phyloP scores from a whole-genome alignment of 345 rosid species.

The Ceriops tagal region DNA sequence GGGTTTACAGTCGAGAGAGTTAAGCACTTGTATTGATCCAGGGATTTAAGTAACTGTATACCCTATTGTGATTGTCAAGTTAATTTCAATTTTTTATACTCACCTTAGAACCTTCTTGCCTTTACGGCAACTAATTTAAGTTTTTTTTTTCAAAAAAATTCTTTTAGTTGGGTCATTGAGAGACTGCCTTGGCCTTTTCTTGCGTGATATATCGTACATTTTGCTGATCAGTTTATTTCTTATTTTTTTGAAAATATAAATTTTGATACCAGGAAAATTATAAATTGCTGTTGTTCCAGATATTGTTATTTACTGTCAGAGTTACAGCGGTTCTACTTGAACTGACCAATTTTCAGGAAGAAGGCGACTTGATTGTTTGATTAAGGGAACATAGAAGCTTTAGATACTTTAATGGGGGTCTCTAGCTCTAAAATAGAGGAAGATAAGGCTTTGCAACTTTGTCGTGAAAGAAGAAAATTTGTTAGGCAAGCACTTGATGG shows the following conservation, averaged over 20 bases:
- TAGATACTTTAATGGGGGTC: constrained; percentile 51
- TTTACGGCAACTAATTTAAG: neutral
- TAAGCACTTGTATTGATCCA: no score
- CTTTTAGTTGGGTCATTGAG: neutral
- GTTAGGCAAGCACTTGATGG: constrained; percentile 93
- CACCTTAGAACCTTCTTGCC: neutral
- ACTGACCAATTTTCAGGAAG: constrained; percentile 25
- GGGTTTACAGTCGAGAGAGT: neutral
- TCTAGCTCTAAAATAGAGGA: constrained; percentile 69
- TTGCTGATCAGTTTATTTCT: neutral
- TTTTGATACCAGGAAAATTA: neutral
- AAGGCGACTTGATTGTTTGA: constrained; percentile 16
- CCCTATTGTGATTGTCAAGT: no score
- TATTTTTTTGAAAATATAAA: neutral
- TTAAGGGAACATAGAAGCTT: neutral
- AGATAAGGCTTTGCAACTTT: constrained; percentile 80
- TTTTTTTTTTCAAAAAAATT: neutral
- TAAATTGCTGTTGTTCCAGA: neutral
- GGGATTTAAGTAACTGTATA: no score
- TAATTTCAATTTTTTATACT: no score
- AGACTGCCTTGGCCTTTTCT: constrained; percentile 6
- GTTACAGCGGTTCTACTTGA: neutral
- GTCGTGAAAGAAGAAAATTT: constrained; percentile 82
- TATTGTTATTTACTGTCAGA: neutral
- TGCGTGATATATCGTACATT: neutral